A percentile compares a stretch with the other conserved stretches of the same genome.
phyloP scores from a whole-genome alignment of 2,329 filamentous ascomycete species.

The Alternaria infectoria region DNA sequence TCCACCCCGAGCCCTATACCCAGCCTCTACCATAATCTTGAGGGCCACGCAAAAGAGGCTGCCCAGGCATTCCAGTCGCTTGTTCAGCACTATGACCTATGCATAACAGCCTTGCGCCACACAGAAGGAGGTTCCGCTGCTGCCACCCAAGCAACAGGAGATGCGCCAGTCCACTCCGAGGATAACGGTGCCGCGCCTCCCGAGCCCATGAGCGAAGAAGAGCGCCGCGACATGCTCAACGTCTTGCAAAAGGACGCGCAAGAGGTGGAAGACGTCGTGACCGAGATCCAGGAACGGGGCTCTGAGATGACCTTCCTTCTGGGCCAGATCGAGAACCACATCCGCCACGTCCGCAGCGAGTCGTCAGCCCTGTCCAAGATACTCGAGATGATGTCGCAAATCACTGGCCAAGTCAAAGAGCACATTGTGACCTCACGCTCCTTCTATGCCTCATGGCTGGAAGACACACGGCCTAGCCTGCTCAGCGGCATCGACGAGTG shows the following conservation, averaged over 20 bases:
- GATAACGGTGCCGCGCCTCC: slow-evolving; percentile 54
- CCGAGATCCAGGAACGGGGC: slow-evolving; percentile 75
- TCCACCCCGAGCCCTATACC: slow-evolving; percentile 52
- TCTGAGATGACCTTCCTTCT: slow-evolving; percentile 78
- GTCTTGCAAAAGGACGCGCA: slow-evolving; percentile 75
- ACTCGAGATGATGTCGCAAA: slow-evolving; percentile 69
- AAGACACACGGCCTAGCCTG: slow-evolving; percentile 74
- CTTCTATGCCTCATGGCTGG: slow-evolving; percentile 69
- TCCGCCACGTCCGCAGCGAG: slow-evolving; percentile 61
- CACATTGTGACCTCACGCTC: slow-evolving; percentile 70
- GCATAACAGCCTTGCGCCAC: slow-evolving; percentile 86
- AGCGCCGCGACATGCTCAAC: slow-evolving; percentile 81
- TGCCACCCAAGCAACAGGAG: slow-evolving; percentile 51
- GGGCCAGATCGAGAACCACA: slow-evolving; percentile 67
- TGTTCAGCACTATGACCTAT: slow-evolving; percentile 89
- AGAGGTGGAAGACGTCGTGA: slow-evolving; percentile 67
- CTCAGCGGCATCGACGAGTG: slow-evolving; percentile 73
- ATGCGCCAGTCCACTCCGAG: slow-evolving; percentile 37
- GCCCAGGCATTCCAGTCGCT: slow-evolving; percentile 80
- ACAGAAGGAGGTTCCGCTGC: slow-evolving; percentile 70
- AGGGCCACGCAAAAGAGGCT: slow-evolving; percentile 80
- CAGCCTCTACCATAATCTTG: slow-evolving; percentile 60
- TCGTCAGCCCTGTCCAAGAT: slow-evolving; percentile 67
- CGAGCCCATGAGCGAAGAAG: slow-evolving; percentile 75
- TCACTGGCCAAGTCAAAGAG: slow-evolving; percentile 68